These are phyloP conservation scores for Brassica nigra DNA, from an alignment of 345 rosid genomes.

Conservation along the genomic window DNA sequence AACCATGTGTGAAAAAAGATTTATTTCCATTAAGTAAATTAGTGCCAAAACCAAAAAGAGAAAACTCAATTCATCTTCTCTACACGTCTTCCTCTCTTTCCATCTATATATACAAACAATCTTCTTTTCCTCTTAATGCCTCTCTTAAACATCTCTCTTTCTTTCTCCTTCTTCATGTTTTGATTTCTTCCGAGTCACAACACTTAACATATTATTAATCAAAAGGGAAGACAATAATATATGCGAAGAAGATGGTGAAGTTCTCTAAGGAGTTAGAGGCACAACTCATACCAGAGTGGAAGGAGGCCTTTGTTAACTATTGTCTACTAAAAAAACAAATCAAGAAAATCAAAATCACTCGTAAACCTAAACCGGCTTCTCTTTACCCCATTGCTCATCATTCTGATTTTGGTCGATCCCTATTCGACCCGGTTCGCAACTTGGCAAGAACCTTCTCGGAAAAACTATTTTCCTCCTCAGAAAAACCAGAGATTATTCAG, in stretches of 20 bases:
- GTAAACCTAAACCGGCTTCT: constrained; percentile 43
- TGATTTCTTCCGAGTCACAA: constrained; percentile 2
- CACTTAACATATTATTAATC: background rate
- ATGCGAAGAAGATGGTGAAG: constrained; percentile 70
- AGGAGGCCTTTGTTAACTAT: constrained; percentile 89
- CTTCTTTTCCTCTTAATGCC: constrained; percentile 37
- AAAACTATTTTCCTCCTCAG: constrained; percentile 27
- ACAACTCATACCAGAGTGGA: constrained; percentile 98
- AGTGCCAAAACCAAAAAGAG: constrained; percentile 12
- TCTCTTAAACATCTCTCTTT: constrained; percentile 32
- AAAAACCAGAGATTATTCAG: constrained; percentile 60
- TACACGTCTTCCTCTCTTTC: constrained; percentile 40
- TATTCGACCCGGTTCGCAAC: constrained; percentile 59
- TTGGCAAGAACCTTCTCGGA: constrained; percentile 44
- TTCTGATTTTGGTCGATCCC: constrained; percentile 52
- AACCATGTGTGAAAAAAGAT: constrained; percentile 32
- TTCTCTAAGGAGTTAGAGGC: constrained; percentile 97
- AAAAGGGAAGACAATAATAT: constrained; percentile 35
- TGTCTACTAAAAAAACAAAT: constrained; percentile 85
- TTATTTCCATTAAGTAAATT: constrained; percentile 14
- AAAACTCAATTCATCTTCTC: constrained; percentile 33
- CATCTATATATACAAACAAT: constrained; percentile 47
- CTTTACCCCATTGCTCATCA: constrained; percentile 38
- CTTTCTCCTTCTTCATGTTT: constrained; percentile 1
- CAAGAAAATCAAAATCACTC: constrained; percentile 70